Percentiles rank a stretch among this genome's conserved stretches.
Conservation (phyloP, 768 basidiomycete species). For the Grammothele lineata region DNA sequence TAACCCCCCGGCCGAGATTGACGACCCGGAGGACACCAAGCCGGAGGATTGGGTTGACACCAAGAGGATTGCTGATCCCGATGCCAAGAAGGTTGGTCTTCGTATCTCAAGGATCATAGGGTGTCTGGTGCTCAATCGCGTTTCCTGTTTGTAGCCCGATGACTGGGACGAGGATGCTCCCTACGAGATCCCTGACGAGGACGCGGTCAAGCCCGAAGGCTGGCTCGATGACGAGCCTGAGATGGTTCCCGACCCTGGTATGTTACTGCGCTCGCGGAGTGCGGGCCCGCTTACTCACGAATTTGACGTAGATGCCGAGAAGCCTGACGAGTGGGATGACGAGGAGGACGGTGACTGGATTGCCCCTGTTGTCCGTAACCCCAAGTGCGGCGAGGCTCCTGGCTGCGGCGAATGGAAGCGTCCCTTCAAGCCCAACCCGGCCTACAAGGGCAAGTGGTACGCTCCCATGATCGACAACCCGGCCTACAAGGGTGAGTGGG, state of each 20-base stretch:
- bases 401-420: conserved; percentile 96
- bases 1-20: conserved; percentile 90
- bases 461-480: conserved; percentile 96
- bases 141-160: conserved; percentile 50
- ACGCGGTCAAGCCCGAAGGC: conserved; percentile 87
- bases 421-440: conserved; percentile 86
- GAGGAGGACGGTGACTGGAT: conserved; percentile 99
- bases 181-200: conserved; percentile 83
- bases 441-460: conserved; percentile 98
- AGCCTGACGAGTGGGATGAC: conserved; percentile 99
- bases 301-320: conserved; percentile 59
- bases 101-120: background rate
- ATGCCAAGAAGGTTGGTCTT: conserved; percentile 67
- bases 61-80: conserved; percentile 79
- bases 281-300: no score
- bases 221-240: conserved; percentile 91
- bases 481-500: conserved; percentile 94
- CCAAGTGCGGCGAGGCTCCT: conserved; percentile 82
- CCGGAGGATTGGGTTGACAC: conserved; percentile 91
- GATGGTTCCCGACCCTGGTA: conserved; percentile 83
- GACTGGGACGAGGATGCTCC: conserved; percentile 99
- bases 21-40: conserved; percentile 89
- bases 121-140: background rate
- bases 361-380: conserved; percentile 84
- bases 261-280: conserved; percentile 10